Conservation (phyloP, 495 filamentous ascomycete species). For the Entonaema liquescens region DNA sequence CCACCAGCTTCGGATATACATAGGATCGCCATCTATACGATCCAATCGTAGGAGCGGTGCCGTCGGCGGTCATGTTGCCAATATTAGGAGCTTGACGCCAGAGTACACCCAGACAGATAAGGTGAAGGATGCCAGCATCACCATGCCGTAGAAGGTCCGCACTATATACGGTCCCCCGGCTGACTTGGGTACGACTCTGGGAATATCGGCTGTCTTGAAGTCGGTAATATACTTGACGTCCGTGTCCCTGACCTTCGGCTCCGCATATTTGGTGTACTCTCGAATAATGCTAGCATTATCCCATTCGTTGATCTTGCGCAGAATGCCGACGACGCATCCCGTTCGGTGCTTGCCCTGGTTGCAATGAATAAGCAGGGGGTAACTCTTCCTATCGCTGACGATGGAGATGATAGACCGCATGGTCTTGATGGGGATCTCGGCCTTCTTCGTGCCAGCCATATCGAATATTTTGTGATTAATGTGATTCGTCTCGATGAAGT, state of each 20-base stretch:
- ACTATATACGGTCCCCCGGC: constrained; percentile 1
- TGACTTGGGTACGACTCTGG: neutral
- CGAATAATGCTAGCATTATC: constrained; percentile 61
- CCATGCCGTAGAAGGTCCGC: constrained; percentile 31
- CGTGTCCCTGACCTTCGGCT: constrained; percentile 66
- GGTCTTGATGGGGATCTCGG: constrained; percentile 64
- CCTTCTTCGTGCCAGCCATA: constrained; percentile 81
- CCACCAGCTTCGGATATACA: neutral
- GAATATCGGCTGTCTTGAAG: constrained; percentile 48
- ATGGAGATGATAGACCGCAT: constrained; percentile 71
- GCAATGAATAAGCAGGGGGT: constrained; percentile 84
- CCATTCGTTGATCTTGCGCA: constrained; percentile 73
- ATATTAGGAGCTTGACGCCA: constrained; percentile 11
- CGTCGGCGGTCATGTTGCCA: neutral
- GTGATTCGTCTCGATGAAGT: constrained; percentile 67
- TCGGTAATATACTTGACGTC: constrained; percentile 60
- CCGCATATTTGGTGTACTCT: constrained; percentile 75
- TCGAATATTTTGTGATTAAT: constrained; percentile 75
- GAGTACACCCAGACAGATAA: constrained; percentile 34
- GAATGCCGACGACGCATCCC: constrained; percentile 77
- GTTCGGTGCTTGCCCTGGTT: constrained; percentile 93
- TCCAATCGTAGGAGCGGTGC: neutral
- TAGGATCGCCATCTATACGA: neutral
- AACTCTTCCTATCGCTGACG: constrained; percentile 70
- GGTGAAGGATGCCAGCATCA: constrained; percentile 29